A percentile compares a stretch with the other conserved stretches of the same genome.
These are phyloP conservation scores for Fusarium sp. DNA, from an alignment of 2,329 filamentous ascomycete species.

Conservation along the genomic window DNA sequence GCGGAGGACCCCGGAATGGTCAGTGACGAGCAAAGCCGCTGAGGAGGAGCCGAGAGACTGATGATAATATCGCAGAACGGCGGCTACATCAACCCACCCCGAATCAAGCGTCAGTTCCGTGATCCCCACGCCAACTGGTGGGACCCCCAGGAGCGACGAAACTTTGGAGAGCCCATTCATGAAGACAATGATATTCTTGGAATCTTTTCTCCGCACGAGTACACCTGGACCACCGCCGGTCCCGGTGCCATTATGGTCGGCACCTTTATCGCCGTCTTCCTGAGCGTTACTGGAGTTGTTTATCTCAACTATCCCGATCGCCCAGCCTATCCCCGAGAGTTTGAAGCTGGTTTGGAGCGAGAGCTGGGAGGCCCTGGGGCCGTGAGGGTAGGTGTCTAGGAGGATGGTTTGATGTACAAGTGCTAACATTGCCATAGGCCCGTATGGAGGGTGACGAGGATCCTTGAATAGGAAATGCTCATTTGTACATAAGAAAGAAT, in stretches of 20 bases:
- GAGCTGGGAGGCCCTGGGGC: constrained; percentile 78
- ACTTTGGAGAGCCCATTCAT: constrained; percentile 95
- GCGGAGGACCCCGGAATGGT: constrained; percentile 74
- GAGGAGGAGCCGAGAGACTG: constrained; percentile 28
- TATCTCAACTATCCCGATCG: constrained; percentile 76
- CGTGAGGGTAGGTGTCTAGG: constrained; percentile 65
- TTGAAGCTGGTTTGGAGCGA: constrained; percentile 74
- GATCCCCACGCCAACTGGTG: constrained; percentile 95
- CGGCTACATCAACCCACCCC: constrained; percentile 80
- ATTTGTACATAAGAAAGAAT: constrained; percentile 51
- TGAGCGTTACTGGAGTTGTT: constrained; percentile 73
- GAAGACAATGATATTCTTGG: constrained; percentile 95
- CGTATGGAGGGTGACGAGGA: constrained; percentile 64
- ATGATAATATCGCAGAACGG: constrained; percentile 70
- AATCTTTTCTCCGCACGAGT: constrained; percentile 88
- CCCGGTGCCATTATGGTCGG: constrained; percentile 76
- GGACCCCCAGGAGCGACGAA: constrained; percentile 96
- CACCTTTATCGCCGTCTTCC: constrained; percentile 69
- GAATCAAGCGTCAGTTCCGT: constrained; percentile 87
- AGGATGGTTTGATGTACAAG: neutral
- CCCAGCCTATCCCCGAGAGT: constrained; percentile 73
- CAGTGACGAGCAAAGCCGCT: constrained; percentile 45
- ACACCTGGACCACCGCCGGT: constrained; percentile 79
- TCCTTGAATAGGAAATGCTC: constrained; percentile 51
- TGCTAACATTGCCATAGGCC: constrained; percentile 54